Base-by-base conservation (phyloP, 2,329 filamentous ascomycete genomes). In the Xylariaceae sp. region DNA sequence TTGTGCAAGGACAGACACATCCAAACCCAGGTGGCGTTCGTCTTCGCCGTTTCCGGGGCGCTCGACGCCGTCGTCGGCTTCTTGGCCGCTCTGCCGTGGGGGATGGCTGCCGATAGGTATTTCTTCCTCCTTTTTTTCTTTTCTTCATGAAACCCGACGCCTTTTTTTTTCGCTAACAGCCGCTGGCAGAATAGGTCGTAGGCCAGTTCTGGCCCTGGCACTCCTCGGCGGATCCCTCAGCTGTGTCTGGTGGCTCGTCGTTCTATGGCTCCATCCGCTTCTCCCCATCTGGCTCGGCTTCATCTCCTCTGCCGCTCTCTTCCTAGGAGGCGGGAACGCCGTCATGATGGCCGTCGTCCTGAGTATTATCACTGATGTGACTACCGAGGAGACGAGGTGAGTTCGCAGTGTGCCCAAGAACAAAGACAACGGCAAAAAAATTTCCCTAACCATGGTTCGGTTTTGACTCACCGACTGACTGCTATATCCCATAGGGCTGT, bases 251-350 rank as follows among this genome's bases (percentile, higher is more conserved):
- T 50, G 57, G 11, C 54, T 64, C 17, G 32, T 52, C 9, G 51
- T 67, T 0, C 53, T 59, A 30, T 60, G 54, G 44, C 65, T 64
- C 15, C 55, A 54, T 40, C 46, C 49, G 21, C 45, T 44, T 5
- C 38, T 67, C 9, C 59, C 64, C 6, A 36, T 60, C 3, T 50
- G 53, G 19, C 31, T 63, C 2, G 35, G 66, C 13, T 66, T 61
- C 57, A 26, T 64, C 3, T 48, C 53, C 1, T 57, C 63, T 2
- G 31, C 61, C 1, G 51, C 57, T 15, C 40, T 51, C n/a, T 36
- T 66, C 4, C 44, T 61, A 14, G 65, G 65, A 3, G 65, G 65
- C 4, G 65, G 64, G 1, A 54, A 58, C 32, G 51, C 57, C 3
- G 59, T 62, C 5, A 34, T 58, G 1, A 19, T 38, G 1, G 60